Conservation (phyloP, 2,329 filamentous ascomycete genomes). For the Curvularia sp. region DNA sequence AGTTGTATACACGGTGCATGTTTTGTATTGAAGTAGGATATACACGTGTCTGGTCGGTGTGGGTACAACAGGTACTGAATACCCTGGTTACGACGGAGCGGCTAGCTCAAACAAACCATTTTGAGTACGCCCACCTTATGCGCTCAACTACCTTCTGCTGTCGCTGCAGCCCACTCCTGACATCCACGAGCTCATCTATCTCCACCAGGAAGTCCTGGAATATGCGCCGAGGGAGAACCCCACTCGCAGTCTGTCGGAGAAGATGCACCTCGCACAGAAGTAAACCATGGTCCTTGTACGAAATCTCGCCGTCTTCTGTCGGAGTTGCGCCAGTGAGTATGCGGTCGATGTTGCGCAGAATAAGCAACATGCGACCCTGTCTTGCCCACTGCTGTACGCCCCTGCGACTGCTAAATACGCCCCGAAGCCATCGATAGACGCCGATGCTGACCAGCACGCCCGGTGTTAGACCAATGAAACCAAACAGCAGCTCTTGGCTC, state of each 20-base stretch:
- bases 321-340: constrained; percentile 60
- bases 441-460: constrained; percentile 86
- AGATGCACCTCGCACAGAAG: constrained; percentile 89
- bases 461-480: constrained; percentile 91
- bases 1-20: neutral
- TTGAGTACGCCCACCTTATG: constrained; percentile 88
- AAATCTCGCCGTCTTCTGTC: constrained; percentile 75
- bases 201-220: constrained; percentile 89
- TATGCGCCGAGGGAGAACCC: constrained; percentile 74
- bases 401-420: constrained; percentile 72
- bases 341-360: constrained; percentile 88
- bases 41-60: neutral
- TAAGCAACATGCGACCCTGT: constrained; percentile 74
- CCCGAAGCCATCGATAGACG: constrained; percentile 73
- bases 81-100: neutral
- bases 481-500: constrained; percentile 96
- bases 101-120: constrained; percentile 62
- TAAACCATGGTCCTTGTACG: constrained; percentile 91
- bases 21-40: constrained; percentile 7
- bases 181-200: constrained; percentile 82
- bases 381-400: constrained; percentile 70
- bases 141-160: constrained; percentile 82
- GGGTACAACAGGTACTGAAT: neutral
- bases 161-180: constrained; percentile 74
- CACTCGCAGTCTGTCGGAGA: constrained; percentile 71